Evolutionary conservation across 306 rosid genomes (phyloP).

Genomic region (Astragalus membranaceus): DNA sequence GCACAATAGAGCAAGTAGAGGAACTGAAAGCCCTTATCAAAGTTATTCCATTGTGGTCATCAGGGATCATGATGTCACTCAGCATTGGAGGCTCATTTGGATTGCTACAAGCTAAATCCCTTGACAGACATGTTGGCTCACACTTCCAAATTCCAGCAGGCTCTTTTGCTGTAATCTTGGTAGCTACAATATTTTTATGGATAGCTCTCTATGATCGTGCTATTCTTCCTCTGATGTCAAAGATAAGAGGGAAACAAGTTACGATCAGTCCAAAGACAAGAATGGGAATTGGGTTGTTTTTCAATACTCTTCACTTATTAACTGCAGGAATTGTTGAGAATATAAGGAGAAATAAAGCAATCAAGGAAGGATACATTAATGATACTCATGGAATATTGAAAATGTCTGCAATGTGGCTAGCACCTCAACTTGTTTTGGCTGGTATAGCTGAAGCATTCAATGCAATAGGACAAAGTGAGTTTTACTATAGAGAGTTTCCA

Average conservation of each 20-base stretch:
- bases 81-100: constrained; percentile 46
- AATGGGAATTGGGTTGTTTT: constrained; percentile 53
- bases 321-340: constrained; percentile 41
- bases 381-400: constrained; percentile 28
- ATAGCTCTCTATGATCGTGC: constrained; percentile 48
- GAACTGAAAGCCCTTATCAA: constrained; percentile 55
- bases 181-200: constrained; percentile 37
- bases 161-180: constrained; percentile 33
- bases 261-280: constrained; percentile 39
- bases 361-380: constrained; percentile 24
- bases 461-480: constrained; percentile 59
- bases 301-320: constrained; percentile 35
- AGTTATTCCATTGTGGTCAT: constrained; percentile 70
- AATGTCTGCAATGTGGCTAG: constrained; percentile 69
- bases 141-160: constrained; percentile 58
- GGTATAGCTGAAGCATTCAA: constrained; percentile 74
- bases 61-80: constrained; percentile 52
- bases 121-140: constrained; percentile 48
- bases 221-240: constrained; percentile 53
- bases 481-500: constrained; percentile 63
- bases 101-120: constrained; percentile 55
- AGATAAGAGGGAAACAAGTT: constrained; percentile 43
- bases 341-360: constrained; percentile 36
- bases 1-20: constrained; percentile 64
- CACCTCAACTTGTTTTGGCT: constrained; percentile 41